Base-by-base conservation (phyloP, 2,329 filamentous ascomycete species). In the Sporothrix sp. region DNA sequence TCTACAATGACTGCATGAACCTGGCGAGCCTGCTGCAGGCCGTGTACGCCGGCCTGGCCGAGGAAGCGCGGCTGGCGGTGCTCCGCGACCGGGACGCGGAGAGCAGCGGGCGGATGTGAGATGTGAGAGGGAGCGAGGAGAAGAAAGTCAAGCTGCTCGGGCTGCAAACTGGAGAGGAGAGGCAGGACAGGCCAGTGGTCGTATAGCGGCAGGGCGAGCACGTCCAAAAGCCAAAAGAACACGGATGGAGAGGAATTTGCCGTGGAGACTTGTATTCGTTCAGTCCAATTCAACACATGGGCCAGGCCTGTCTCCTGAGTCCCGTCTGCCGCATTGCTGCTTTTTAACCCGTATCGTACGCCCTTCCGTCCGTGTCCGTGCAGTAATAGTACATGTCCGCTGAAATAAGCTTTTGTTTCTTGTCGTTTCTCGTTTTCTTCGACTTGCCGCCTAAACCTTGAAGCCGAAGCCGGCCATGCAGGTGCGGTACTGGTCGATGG, bases 381-480 rank as follows among this genome's bases (percentile, higher is more conserved):
- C 18, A 14, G n/a, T 48, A 8, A 33, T 11, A 28, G 14, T 16
- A 11, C 16, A 23, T 14, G 27, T 35, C 28, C 21, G 3, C 6
- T 35, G 16, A 2, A 4, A 14, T 42, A 27, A n/a, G 35, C 37
- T 14, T 27, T 33, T 30, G 18, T 13, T 4, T 2, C 8, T 23
- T 37, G 8, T 38, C 14, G 9, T n/a, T n/a, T 42, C 4, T 16
- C 37, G 10, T 16, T 14, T n/a, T 23, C 14, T 3, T n/a, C 14
- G 11, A n/a, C 16, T 8, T 3, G 11, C 14, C 18, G n/a, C n/a
- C 33, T 67, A 80, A 47, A 81, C 69, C 66, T 87, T 84, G 74
- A 95, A 98, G 14, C 93, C 93, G 63, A 85, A 97, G 10, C 88
- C 85, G 52, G 82, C 81, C 93, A 98, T 97, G 68, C 93, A 98